Evolutionary conservation across 2,329 filamentous ascomycete genomes (phyloP), one percentile per base, ranked within the genome.

Genomic region (Neofusicoccum sp.): DNA sequence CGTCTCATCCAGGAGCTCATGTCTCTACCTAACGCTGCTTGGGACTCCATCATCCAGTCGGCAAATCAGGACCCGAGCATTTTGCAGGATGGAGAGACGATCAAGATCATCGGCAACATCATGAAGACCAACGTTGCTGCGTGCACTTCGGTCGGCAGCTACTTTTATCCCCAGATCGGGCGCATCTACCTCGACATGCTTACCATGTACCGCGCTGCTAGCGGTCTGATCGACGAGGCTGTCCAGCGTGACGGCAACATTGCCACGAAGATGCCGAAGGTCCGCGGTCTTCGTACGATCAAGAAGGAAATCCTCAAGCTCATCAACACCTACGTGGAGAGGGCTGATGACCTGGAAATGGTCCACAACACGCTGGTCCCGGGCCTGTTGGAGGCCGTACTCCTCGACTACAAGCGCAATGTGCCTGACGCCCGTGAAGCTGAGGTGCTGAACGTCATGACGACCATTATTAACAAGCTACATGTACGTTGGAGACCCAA

Each of bases 71-170:
- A 97, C 72, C 91, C 95, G 0, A 84, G 87, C 24, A 92, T 95
- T 66, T 82, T 99, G 11, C 91, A 98, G 74, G 92, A 98, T 70
- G 82, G 88, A 9, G 93, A 99, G 68, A 96, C 93, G 0, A 98
- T 99, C 80, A 99, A 99, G 81, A 88, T 99, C 67, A 93, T 99
- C 64, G 95, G 95, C 66, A 99, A 99, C 78, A 97, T 99, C 73
- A 99, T 99, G 95, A 99, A 99, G 84, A 99, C 95, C 0, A 99
- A 99, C 69, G 95, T 99, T 4, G 93, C 96, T n/a, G 95, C 95
- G 36, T 99, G 95, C 76, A 91, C 90, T 36, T 98, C 95, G 0
- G 95, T 99, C 62, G 95, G 96, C 34, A 87, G 91, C 57, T 99
- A 98, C 78, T 99, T 99, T 76, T 97, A 96, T 71, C 93, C 95